phyloP scores from a whole-genome alignment of 768 basidiomycete genomes.

The Daedalea quercina region DNA sequence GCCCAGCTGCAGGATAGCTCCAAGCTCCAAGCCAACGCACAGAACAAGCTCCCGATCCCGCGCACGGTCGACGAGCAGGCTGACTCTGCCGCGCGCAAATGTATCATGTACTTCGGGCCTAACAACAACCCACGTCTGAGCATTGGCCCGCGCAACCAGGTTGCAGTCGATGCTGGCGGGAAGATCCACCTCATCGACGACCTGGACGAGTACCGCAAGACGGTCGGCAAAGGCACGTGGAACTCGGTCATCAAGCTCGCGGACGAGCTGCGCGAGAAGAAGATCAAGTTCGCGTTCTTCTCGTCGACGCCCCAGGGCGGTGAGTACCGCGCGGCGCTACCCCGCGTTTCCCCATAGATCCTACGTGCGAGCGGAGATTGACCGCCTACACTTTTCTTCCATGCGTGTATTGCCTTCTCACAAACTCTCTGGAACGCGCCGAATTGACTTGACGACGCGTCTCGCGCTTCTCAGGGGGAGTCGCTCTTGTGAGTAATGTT shows the following conservation, averaged over 20 bases:
- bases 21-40: slow-evolving; percentile 38
- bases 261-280: slow-evolving; percentile 78
- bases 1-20: slow-evolving; percentile 37
- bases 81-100: slow-evolving; percentile 81
- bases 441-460: background rate
- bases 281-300: slow-evolving; percentile 89
- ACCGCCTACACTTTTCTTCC: slow-evolving; percentile 10
- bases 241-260: slow-evolving; percentile 76
- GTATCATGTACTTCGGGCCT: slow-evolving; percentile 77
- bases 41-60: slow-evolving; percentile 59
- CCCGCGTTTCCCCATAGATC: background rate
- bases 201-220: slow-evolving; percentile 68
- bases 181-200: slow-evolving; percentile 85
- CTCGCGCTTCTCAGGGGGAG: slow-evolving; percentile 56
- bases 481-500: slow-evolving; percentile 67
- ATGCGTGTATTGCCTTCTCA: slow-evolving; percentile 5
- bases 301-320: slow-evolving; percentile 94
- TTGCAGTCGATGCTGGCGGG: slow-evolving; percentile 80
- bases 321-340: slow-evolving; percentile 26
- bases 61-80: slow-evolving; percentile 81
- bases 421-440: background rate
- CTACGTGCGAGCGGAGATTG: slow-evolving; percentile 16
- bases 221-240: slow-evolving; percentile 73
- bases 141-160: slow-evolving; percentile 81
- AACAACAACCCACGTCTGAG: slow-evolving; percentile 77